Evolutionary conservation across 257 asterid species (phyloP), one percentile per base, ranked within the genome.

Genomic region (Prunella vulgaris): DNA sequence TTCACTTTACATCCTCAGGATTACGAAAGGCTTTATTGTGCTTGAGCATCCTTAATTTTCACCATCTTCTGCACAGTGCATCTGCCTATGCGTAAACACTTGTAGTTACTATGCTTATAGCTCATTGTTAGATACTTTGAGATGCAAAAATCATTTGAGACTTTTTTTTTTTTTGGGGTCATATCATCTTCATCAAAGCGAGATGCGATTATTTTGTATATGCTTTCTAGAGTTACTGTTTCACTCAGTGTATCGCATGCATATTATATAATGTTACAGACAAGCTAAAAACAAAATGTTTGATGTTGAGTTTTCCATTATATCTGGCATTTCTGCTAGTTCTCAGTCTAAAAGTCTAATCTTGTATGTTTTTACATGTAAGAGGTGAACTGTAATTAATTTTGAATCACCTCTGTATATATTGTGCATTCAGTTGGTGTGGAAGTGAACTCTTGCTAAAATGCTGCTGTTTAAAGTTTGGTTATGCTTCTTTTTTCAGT

Each of bases 41-140:
- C 24, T 62, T 62, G 67, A 73, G 72, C 25, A 64, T 64, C 54
- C 59, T 64, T 4, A 14, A 13, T 28, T 59, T 62, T 46, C 69
- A 30, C 49, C 22, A 17, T 70, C 32, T 13, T 14, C 18, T 44
- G 25, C 10, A 27, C 17, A 25, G 30, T 61, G 56, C 54, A 51
- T 61, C 32, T 63, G 30, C 57, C 12, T 53, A 12, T 48, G 38
- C 27, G 21, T 10, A 53, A 52, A 62, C 8, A 8, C 70, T 20
- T 62, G 56, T 21, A 13, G 53, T 18, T 13, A 42, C 35, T 20
- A 40, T 57, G 62, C 62, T 65, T 51, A 52, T 52, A 17, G 28
- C 52, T 57, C 48, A 9, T 37, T 18, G 7, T 57, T 25, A 25
- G 61, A 6, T 27, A 54, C 35, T 58, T 51, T 22, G 40, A 25